phyloP scores from a whole-genome alignment of 192 early-diverging fungal genomes.

The Mortierella antarctica region DNA sequence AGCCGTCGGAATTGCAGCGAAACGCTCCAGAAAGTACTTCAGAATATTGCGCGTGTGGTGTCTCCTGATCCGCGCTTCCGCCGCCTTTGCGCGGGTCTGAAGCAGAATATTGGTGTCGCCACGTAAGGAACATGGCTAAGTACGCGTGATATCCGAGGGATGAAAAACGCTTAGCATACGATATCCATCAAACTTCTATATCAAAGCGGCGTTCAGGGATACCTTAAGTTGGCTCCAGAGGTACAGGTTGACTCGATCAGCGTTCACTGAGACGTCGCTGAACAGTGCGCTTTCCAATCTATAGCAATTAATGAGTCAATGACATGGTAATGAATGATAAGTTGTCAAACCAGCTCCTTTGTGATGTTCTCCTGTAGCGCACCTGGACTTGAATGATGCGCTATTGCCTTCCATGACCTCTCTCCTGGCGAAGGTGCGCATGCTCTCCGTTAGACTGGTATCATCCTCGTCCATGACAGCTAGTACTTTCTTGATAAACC shows the following conservation, averaged over 20 bases:
- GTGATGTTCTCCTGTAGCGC: neutral
- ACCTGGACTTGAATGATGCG: conserved; percentile 13
- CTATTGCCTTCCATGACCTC: neutral
- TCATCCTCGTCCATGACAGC: neutral
- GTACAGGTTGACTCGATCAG: conserved; percentile 28
- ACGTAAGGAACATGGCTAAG: neutral
- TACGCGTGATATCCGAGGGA: neutral
- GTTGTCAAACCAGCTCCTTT: too few species aligned
- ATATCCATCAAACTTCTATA: neutral
- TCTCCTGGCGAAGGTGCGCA: neutral
- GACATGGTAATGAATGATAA: too few species aligned
- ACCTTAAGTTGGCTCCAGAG: conserved; percentile 18
- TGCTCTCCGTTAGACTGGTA: neutral
- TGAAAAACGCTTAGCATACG: neutral
- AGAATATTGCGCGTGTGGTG: conserved; percentile 20
- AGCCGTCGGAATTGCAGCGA: neutral
- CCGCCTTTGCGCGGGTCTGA: neutral
- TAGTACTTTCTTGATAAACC: neutral
- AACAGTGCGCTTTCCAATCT: conserved; percentile 19
- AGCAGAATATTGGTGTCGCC: neutral
- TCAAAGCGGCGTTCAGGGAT: neutral
- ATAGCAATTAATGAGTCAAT: too few species aligned
- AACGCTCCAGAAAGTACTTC: conserved; percentile 1
- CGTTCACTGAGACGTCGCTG: neutral
- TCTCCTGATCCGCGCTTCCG: conserved; percentile 15